phyloP scores from a whole-genome alignment of 2,329 filamentous ascomycete genomes.

The Paramyrothecium roridum region DNA sequence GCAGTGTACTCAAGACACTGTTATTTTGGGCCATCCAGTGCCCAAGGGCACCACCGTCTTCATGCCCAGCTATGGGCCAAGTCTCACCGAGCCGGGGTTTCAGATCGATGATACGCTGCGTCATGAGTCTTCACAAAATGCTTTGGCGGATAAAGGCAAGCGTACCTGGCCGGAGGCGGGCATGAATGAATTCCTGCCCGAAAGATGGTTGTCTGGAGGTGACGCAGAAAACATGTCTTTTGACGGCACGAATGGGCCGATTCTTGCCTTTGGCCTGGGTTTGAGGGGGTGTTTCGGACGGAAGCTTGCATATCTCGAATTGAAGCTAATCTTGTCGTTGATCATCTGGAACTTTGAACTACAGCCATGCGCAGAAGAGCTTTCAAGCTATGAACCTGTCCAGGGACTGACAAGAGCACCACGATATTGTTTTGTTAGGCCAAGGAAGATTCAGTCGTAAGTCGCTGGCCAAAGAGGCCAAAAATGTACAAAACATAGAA shows the following conservation, averaged over 20 bases:
- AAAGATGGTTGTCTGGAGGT: slow-evolving; percentile 6
- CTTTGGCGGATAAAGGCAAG: background rate
- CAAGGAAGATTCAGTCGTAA: background rate
- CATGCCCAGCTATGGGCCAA: slow-evolving; percentile 5
- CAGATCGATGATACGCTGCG: slow-evolving; percentile 8
- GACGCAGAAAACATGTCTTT: slow-evolving; percentile 13
- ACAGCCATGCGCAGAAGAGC: slow-evolving; percentile 7
- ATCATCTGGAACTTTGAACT: slow-evolving; percentile 24
- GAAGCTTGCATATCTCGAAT: slow-evolving; percentile 22
- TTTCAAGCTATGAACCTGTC: slow-evolving; percentile 14
- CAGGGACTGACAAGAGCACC: slow-evolving; percentile 15
- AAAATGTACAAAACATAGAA: no score
- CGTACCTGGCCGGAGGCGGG: background rate
- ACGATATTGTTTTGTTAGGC: slow-evolving; percentile 9
- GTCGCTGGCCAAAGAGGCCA: no score
- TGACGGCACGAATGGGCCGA: slow-evolving; percentile 24
- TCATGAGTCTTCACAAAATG: slow-evolving; percentile 1
- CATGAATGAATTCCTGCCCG: slow-evolving; percentile 7
- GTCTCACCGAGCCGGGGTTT: background rate
- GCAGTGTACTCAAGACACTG: slow-evolving; percentile 18
- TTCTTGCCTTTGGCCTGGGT: slow-evolving; percentile 29
- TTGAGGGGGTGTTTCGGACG: slow-evolving; percentile 32
- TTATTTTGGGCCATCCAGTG: slow-evolving; percentile 19
- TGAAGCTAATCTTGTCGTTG: slow-evolving; percentile 21
- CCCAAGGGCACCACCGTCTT: slow-evolving; percentile 23